Evolutionary conservation across 768 basidiomycete genomes (phyloP).

Genomic region (Rhodotorula taiwanensis): DNA sequence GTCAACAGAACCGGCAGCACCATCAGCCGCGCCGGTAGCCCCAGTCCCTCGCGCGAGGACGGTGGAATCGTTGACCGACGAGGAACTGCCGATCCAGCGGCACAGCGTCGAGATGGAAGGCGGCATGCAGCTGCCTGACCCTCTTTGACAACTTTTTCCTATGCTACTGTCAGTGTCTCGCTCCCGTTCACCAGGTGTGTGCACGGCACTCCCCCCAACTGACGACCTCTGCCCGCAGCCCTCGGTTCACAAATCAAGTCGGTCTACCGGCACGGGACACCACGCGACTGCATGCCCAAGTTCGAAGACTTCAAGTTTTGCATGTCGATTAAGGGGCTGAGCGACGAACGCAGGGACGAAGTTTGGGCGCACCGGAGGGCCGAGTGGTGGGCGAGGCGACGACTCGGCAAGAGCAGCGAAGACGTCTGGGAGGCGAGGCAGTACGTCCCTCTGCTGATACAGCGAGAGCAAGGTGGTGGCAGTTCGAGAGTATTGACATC

Average conservation of each 20-base stretch:
- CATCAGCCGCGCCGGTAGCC: too few relatives aligned
- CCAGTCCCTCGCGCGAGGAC: too few relatives aligned
- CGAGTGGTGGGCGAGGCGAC: slow-evolving; percentile 84
- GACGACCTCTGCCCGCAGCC: slow-evolving; percentile 48
- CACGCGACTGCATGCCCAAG: slow-evolving; percentile 65
- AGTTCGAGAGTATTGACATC: neutral
- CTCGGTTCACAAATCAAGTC: slow-evolving; percentile 72
- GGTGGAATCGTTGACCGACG: slow-evolving; percentile 33
- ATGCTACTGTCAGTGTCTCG: slow-evolving; percentile 46
- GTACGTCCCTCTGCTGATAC: slow-evolving; percentile 56
- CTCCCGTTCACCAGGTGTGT: neutral
- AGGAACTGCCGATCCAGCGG: slow-evolving; percentile 40
- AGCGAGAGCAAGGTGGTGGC: neutral
- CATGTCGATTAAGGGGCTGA: slow-evolving; percentile 68
- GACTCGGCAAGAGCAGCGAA: slow-evolving; percentile 76
- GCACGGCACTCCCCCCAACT: neutral
- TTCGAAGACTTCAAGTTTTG: slow-evolving; percentile 94
- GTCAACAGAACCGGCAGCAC: too few relatives aligned
- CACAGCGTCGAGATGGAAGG: slow-evolving; percentile 38
- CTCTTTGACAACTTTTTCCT: slow-evolving; percentile 46
- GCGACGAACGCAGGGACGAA: slow-evolving; percentile 67
- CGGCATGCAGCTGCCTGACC: slow-evolving; percentile 39
- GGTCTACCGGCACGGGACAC: slow-evolving; percentile 75
- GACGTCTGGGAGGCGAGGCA: slow-evolving; percentile 85
- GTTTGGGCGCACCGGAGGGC: slow-evolving; percentile 80